These are phyloP conservation scores for Aspergillus novofumigatus DNA, from an alignment of 2,329 filamentous ascomycete species.

Conservation along the genomic window DNA sequence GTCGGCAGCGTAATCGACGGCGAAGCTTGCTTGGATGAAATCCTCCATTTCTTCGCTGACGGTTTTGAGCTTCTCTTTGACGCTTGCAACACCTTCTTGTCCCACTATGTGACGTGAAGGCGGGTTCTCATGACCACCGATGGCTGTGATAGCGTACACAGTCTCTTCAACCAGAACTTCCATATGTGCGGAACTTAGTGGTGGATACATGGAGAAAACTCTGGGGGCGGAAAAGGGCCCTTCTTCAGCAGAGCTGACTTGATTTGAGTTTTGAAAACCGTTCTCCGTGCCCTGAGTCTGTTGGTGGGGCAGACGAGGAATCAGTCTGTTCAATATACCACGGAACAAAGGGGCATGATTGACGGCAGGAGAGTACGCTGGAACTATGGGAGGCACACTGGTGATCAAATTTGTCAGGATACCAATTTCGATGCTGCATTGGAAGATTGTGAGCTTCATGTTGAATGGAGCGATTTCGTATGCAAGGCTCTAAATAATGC, in stretches of 20 bases:
- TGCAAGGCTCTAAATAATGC: constrained; percentile 60
- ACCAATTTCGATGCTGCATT: constrained; percentile 89
- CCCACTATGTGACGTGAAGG: constrained; percentile 92
- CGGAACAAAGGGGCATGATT: constrained; percentile 77
- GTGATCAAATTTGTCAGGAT: constrained; percentile 82
- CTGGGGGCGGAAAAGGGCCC: constrained; percentile 38
- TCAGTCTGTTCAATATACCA: constrained; percentile 73
- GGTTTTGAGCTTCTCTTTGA: constrained; percentile 94
- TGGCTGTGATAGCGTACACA: constrained; percentile 83
- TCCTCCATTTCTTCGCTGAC: constrained; percentile 95
- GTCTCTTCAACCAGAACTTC: constrained; percentile 80
- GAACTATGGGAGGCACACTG: constrained; percentile 71
- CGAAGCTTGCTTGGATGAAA: constrained; percentile 83
- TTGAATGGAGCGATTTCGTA: constrained; percentile 98
- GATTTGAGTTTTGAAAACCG: constrained; percentile 13
- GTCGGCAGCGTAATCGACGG: constrained; percentile 59
- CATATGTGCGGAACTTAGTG: constrained; percentile 62
- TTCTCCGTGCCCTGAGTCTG: constrained; percentile 10
- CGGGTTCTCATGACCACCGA: constrained; percentile 93
- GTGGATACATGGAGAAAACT: constrained; percentile 68
- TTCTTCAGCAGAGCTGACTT: constrained; percentile 24
- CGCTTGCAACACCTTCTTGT: constrained; percentile 76
- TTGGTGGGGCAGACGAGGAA: constrained; percentile 67
- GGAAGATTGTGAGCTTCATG: constrained; percentile 90
- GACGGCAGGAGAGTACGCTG: constrained; percentile 62